Base-by-base conservation (phyloP, 2,329 filamentous ascomycete genomes). In the Verticillium isaacii region DNA sequence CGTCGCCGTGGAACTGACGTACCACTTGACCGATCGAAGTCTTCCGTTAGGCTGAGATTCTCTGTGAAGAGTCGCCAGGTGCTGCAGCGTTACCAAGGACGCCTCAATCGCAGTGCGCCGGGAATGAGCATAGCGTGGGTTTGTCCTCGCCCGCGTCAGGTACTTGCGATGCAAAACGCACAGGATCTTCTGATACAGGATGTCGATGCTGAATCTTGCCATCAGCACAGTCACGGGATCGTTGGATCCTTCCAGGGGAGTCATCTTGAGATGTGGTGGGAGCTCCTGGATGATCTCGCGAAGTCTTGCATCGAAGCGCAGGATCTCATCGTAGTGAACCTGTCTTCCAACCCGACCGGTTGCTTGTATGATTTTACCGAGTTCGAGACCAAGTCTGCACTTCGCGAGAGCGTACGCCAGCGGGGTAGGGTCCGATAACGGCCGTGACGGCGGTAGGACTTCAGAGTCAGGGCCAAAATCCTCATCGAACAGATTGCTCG, bases 141-240 rank as follows among this genome's bases (percentile, higher is more conserved):
- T 95, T 63, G 90, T 85, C 57, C 90, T 82, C 5, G 93, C 91
- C 63, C 88, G 85, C n/a, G 85, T 81, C 62, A 97, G 83, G 73
- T 95, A 97, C 66, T 93, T 93, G 58, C 93, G 85, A 74, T 99
- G 95, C 45, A 99, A 83, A 25, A 97, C 85, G 69, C 92, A 96
- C 68, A 96, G 84, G 19, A 93, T 90, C 76, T 96, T 97, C 66
- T 96, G 88, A 71, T 93, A 96, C 5, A 97, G 78, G 58, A 95
- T 89, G 64, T 95, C 91, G 36, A 97, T 79, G 61, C 90, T 90
- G 72, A 93, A 93, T 32, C 93, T 88, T 59, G 93, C 90, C 78
- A 96, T 89, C 62, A 97, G 88, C 63, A 95, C 84, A 32, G 92
- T 91, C 73, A 95, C 87, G 19, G 96, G 88, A 68, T 97, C 93